phyloP scores from a whole-genome alignment of 1,139 yeast species.

The Zygosaccharomyces pseudobailii region DNA sequence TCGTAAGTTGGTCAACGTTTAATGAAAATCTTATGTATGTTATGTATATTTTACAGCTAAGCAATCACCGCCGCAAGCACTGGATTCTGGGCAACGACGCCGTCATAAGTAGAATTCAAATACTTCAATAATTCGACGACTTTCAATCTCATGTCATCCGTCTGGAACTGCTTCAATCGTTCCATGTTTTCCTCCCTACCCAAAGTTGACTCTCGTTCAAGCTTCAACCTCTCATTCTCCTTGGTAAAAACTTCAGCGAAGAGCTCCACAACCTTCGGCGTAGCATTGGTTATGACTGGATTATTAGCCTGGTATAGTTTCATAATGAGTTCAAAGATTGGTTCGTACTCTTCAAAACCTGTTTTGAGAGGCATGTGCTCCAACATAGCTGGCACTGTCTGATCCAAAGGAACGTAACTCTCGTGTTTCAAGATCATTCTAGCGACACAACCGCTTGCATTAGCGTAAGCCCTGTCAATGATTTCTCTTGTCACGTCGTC shows the following conservation, averaged over 20 bases:
- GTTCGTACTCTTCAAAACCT: constrained; percentile 89
- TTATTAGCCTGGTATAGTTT: constrained; percentile 64
- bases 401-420: constrained; percentile 70
- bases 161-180: constrained; percentile 71
- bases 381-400: constrained; percentile 71
- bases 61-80: constrained; percentile 53
- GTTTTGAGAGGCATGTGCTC: constrained; percentile 80
- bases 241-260: constrained; percentile 68
- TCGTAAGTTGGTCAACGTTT: neutral
- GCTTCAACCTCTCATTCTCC: constrained; percentile 65
- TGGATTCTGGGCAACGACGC: constrained; percentile 54
- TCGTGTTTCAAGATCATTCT: constrained; percentile 79
- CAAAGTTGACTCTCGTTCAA: constrained; percentile 66
- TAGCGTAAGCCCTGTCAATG: constrained; percentile 80
- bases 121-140: constrained; percentile 69
- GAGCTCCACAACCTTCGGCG: constrained; percentile 61
- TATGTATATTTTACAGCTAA: constrained; percentile 6
- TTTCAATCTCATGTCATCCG: constrained; percentile 56
- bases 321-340: constrained; percentile 75
- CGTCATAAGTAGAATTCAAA: constrained; percentile 60
- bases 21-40: neutral
- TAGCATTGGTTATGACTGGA: constrained; percentile 50
- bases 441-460: constrained; percentile 96
- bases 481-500: constrained; percentile 80
- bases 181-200: constrained; percentile 82